Evolutionary conservation across 805 yeast genomes (phyloP).

Genomic region (Saccharomycopsis javanensis): DNA sequence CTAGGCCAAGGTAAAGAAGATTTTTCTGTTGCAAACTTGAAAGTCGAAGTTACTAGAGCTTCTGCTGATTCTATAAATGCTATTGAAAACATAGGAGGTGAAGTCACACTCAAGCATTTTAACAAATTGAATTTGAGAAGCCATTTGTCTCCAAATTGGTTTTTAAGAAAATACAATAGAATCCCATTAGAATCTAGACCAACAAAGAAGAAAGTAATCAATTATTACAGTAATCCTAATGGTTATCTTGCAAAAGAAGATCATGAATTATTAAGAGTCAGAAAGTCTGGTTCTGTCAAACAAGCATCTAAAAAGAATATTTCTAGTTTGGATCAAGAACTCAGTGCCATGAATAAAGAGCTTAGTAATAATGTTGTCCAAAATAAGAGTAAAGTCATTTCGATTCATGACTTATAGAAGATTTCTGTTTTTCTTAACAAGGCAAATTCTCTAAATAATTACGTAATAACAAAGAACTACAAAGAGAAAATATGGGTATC

Average conservation of each 20-base stretch:
- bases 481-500: not conserved
- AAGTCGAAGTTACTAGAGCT: conserved; percentile 77
- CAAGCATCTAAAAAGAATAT: conserved; percentile 4
- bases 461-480: not conserved
- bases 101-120: conserved; percentile 63
- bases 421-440: not conserved
- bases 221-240: conserved; percentile 61
- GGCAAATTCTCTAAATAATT: too few relatives aligned
- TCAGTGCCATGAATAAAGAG: conserved; percentile 1
- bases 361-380: not conserved
- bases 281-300: not conserved
- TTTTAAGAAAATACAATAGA: conserved; percentile 60
- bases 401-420: conserved; percentile 11
- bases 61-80: conserved; percentile 61
- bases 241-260: conserved; percentile 56
- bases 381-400: conserved; percentile 10
- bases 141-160: conserved; percentile 66
- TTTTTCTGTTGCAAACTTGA: conserved; percentile 46
- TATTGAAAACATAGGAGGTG: conserved; percentile 66
- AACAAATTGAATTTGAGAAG: conserved; percentile 60
- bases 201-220: conserved; percentile 67
- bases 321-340: conserved; percentile 12
- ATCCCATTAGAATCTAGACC: conserved; percentile 84
- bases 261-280: conserved; percentile 10
- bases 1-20: conserved; percentile 54